Base-by-base conservation (phyloP, 2,329 filamentous ascomycete species). In the Periconia sp. region DNA sequence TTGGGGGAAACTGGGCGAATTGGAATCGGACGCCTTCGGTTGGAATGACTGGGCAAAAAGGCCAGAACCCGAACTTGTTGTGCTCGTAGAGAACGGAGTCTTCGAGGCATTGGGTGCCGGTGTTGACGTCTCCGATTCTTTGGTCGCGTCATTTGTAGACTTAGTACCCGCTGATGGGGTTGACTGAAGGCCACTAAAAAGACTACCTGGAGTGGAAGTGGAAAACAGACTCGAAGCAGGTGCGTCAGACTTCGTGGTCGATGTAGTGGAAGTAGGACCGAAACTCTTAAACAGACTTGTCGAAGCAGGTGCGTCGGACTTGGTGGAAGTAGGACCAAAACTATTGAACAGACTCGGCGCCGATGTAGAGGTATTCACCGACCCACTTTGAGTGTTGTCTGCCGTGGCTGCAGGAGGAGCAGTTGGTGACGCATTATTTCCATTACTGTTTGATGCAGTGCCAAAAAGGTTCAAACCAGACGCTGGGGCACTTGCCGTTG, bases 281-380 rank as follows among this genome's bases (percentile, higher is more conserved):
- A 37, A 37, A n/a, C 33, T 37, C 15, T 58, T 37, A 11, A 55
- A 48, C n/a, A 56, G 54, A 11, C 60, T 55, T 9, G 42, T 5
- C 15, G 33, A n/a, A n/a, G n/a, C n/a, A 7, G 31, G 31, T 33
- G 7, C 31, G 31, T 7, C 7, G 31, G 31, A 33, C 7, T 7
- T 33, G 14, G 31, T 33, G 31, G 31, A 33, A 33, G 31, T 33
- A 33, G 31, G 31, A 14, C 31, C 31, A 14, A 33, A 33, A 14
- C 31, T 33, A 8, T 58, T 37, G 14, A 55, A 48, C n/a, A 56
- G 54, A 11, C 60, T 55, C 10, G 42, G 33, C 15, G 33, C 33
- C 11, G 33, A n/a, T n/a, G 33, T 52, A 14, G 45, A 20, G n/a
- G 45, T 18, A 37, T 3, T 20, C 17, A 31, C 18, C n/a, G 45